Conservation (phyloP, 139 green algal genomes). For the Tetradesmus lagerheimii region DNA sequence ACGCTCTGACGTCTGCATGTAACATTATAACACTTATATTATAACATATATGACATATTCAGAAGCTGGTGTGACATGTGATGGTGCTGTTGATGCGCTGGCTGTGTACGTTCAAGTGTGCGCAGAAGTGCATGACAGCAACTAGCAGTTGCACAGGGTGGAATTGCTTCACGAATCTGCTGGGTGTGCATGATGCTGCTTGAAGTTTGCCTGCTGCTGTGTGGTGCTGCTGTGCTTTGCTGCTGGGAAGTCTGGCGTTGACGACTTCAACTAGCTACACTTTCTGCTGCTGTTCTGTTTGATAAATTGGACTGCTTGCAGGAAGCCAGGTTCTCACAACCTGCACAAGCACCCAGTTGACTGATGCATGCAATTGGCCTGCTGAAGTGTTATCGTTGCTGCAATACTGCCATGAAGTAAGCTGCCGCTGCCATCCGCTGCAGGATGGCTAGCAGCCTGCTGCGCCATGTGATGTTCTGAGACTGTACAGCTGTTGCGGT, state of each 20-base stretch:
- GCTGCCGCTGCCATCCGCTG: background rate
- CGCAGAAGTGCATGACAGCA: background rate
- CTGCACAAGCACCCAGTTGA: too few species aligned
- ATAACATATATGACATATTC: background rate
- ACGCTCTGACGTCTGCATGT: conserved; percentile 92
- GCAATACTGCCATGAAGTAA: background rate
- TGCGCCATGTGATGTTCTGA: background rate
- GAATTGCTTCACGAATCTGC: too few species aligned
- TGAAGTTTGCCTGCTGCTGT: background rate
- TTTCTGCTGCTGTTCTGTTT: too few species aligned
- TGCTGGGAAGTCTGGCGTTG: too few species aligned
- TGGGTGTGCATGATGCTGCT: background rate
- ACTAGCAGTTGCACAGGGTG: background rate
- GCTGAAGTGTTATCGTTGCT: too few species aligned
- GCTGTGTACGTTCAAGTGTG: too few species aligned
- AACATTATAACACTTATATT: background rate
- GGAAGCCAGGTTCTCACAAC: too few species aligned
- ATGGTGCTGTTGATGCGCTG: background rate
- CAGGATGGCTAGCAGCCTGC: background rate
- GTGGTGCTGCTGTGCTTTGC: background rate
- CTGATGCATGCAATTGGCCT: too few species aligned
- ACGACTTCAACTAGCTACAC: too few species aligned
- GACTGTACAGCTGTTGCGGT: background rate
- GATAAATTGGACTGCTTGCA: too few species aligned
- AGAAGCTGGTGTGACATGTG: background rate